Evolutionary conservation across 1,284 basidiomycete genomes (phyloP).

Genomic region (Macrocystidia cucumis): DNA sequence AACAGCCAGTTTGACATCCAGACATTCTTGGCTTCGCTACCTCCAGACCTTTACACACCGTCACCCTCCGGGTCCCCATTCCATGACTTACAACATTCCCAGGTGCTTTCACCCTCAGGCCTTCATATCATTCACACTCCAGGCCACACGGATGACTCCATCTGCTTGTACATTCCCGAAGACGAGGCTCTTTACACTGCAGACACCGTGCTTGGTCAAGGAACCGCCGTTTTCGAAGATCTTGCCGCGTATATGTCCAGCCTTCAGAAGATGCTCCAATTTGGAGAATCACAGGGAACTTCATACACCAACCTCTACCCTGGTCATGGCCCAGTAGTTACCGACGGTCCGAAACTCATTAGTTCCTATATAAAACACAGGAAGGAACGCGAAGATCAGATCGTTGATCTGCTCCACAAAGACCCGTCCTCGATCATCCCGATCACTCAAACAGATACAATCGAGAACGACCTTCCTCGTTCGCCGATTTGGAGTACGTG

Average conservation of each 20-base stretch:
- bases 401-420: conserved; percentile 51
- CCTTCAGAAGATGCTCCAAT: conserved; percentile 54
- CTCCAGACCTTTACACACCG: conserved; percentile 35
- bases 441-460: conserved; percentile 8
- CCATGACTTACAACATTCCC: conserved; percentile 50
- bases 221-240: conserved; percentile 88
- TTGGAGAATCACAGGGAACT: conserved; percentile 22
- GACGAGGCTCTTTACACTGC: conserved; percentile 78
- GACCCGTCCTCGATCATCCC: conserved; percentile 18
- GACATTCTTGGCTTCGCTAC: conserved; percentile 34
- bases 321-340: conserved; percentile 79
- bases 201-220: conserved; percentile 88
- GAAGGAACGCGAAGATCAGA: conserved; percentile 75
- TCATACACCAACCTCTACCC: conserved; percentile 69
- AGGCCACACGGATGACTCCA: conserved; percentile 87
- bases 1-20: conserved; percentile 24
- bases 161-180: conserved; percentile 59
- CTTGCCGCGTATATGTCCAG: conserved; percentile 67
- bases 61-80: conserved; percentile 31
- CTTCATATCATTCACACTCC: conserved; percentile 69
- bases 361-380: conserved; percentile 77
- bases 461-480: too few species aligned
- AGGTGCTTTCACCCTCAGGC: conserved; percentile 30
- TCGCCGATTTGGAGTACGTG: conserved; percentile 48
- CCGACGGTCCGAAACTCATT: conserved; percentile 52